Conservation (phyloP, 257 asterid species). For the Solanum medicagineum region DNA sequence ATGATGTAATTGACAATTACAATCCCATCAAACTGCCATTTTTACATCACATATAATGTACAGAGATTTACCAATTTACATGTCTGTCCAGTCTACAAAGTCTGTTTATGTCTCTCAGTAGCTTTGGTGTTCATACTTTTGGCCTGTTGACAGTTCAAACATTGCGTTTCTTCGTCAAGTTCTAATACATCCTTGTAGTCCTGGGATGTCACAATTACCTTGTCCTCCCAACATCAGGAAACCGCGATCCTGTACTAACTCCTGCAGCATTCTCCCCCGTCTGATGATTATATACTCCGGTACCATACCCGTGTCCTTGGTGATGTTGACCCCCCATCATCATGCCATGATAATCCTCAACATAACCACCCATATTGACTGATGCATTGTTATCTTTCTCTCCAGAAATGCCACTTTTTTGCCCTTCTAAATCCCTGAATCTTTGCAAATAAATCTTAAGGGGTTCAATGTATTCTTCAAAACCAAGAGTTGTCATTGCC, state of each 20-base stretch:
- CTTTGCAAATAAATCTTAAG: constrained; percentile 47
- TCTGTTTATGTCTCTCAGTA: not conserved
- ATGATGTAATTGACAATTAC: not conserved
- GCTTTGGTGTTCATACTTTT: not conserved
- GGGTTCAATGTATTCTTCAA: constrained; percentile 60
- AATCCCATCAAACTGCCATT: not conserved
- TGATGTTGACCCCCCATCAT: constrained; percentile 4
- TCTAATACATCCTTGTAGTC: not conserved
- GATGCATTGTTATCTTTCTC: constrained; percentile 17
- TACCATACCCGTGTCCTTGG: constrained; percentile 17
- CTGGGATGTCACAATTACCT: not conserved
- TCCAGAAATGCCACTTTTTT: constrained; percentile 42
- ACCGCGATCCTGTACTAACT: constrained; percentile 16
- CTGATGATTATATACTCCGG: constrained; percentile 9
- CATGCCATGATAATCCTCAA: constrained; percentile 13
- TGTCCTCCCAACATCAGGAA: constrained; percentile 17
- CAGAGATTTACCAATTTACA: not conserved
- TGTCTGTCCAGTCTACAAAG: not conserved
- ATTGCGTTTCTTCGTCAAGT: not conserved
- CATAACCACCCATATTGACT: constrained; percentile 21
- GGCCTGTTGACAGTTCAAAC: not conserved
- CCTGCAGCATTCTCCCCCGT: constrained; percentile 22
- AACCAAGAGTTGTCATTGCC: constrained; percentile 70
- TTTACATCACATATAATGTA: not conserved
- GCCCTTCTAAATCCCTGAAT: constrained; percentile 58